Base-by-base conservation (phyloP, 331 rosid species). In the Acacia pycnantha region DNA sequence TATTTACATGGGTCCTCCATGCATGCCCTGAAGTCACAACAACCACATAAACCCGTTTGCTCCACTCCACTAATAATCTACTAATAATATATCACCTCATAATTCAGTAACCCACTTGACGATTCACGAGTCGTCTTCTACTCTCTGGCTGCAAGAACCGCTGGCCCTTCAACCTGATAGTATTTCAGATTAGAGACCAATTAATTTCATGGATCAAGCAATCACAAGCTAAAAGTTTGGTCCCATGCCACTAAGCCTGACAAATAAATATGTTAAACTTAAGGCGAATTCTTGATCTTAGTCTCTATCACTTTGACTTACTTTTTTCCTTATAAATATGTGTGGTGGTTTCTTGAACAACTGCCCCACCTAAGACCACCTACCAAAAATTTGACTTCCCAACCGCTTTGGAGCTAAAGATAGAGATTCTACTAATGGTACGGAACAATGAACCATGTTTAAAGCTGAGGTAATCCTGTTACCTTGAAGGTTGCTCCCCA, bases 401-500 rank as follows among this genome's bases (percentile, higher is more conserved):
- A 79, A 74, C 77, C 67, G 59, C 68, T 84, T 54, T 71, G 61
- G 48, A 66, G 54, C 53, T 41, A 29, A 64, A 73, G 4, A 14
- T 73, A 43, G 78, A 61, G 24, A 50, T 71, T 84, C 31, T 71
- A 71, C 27, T 24, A 21, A 48, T 61, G 58, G 82, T 62, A 74
- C 15, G 40, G 18, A 80, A 74, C 53, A 12, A 8, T 40, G 56
- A 50, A 61, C n/a, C 66, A 59, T 67, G 19, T 27, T 26, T 29
- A 70, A 58, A 70, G 78, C 44, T 72, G 58, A 10, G 31, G 74
- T 82, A 26, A 85, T 66, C 18, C 75, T 18, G 33, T 85, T 89
- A 96, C 99, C 97, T 96, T 96, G 89, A 92, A 96, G 59, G 92
- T 90, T 54, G 99, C 98, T 76, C 99, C 99, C 98, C 97, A 94